Evolutionary conservation across 352 stramenopile genomes (phyloP), one percentile per base, ranked within the genome.

Genomic region (Globisporangium barbulae): DNA sequence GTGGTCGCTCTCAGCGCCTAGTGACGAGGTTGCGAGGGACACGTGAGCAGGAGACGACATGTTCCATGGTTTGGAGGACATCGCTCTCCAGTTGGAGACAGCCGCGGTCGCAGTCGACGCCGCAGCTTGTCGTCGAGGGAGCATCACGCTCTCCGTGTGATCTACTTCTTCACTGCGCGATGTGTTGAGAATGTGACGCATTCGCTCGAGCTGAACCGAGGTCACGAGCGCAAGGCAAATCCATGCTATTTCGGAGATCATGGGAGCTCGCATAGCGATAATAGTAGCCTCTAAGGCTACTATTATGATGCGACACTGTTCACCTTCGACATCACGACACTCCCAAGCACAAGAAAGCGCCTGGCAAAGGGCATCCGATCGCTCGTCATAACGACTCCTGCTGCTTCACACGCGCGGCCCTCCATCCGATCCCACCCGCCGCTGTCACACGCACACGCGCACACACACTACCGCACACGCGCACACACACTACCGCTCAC

Each of bases 1-100:
- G 53, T 48, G 37, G 37, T 59, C 53, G 37, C 53, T 60, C 5
- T 60, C 37, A 12, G 21, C 21, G 53, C 53, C 44, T 2, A 37
- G 53, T 15, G 53, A 60, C 7, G 53, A 45, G 35, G 25, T 17
- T 22, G 35, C 53, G 21, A 49, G 28, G 28, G 41, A 13, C 19
- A 21, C 37, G 8, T 39, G 13, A 2, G 7, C 55, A 13, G 28
- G 17, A 56, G 50, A 56, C 9, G 50, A n/a, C 3, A 2, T 12
- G 5, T 15, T 6, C 50, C 50, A 56, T 22, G 30, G 6, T 17
- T 42, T 17, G 28, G 35, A 42, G 7, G 7, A 19, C 19, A 30
- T 2, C 8, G 30, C 9, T 7, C 28, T 56, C 13, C 50, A 28
- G 17, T 33, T 15, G 4, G 22, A n/a, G 5, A 22, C 47, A 33